phyloP scores from a whole-genome alignment of 1,284 basidiomycete species.

The Melampsora larici-populina region DNA sequence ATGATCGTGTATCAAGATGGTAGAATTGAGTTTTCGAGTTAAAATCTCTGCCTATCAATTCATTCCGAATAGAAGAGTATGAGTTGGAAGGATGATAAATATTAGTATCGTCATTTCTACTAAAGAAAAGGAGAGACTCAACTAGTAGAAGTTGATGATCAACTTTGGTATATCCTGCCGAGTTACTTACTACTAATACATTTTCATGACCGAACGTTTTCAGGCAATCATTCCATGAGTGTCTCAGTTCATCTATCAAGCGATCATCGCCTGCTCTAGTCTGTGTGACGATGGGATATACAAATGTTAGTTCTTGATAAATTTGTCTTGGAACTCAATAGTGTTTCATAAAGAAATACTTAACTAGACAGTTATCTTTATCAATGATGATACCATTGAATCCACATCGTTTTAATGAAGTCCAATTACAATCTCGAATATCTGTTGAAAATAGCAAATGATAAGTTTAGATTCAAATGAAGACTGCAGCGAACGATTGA shows the following conservation, averaged over 20 bases:
- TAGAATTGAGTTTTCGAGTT: conserved; percentile 14
- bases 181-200: conserved; percentile 26
- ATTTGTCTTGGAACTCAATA: not conserved
- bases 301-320: not conserved
- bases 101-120: no score
- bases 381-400: conserved; percentile 29
- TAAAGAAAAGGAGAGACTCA: not conserved
- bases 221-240: conserved; percentile 26
- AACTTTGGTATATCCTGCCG: conserved; percentile 20
- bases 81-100: no score
- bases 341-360: not conserved
- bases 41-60: conserved; percentile 21
- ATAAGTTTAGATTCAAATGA: no score
- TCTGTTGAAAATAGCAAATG: not conserved
- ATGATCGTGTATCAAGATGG: conserved; percentile 19
- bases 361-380: conserved; percentile 36
- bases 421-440: conserved; percentile 29
- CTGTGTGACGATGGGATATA: not conserved
- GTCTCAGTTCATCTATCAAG: conserved; percentile 10
- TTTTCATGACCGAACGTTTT: conserved; percentile 13
- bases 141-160: conserved; percentile 6
- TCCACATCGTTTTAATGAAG: conserved; percentile 5
- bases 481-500: no score
- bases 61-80: not conserved
- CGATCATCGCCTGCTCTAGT: conserved; percentile 22